These are phyloP conservation scores for Hyaloperonospora arabidopsidis DNA, from an alignment of 352 stramenopile genomes.

Conservation along the genomic window DNA sequence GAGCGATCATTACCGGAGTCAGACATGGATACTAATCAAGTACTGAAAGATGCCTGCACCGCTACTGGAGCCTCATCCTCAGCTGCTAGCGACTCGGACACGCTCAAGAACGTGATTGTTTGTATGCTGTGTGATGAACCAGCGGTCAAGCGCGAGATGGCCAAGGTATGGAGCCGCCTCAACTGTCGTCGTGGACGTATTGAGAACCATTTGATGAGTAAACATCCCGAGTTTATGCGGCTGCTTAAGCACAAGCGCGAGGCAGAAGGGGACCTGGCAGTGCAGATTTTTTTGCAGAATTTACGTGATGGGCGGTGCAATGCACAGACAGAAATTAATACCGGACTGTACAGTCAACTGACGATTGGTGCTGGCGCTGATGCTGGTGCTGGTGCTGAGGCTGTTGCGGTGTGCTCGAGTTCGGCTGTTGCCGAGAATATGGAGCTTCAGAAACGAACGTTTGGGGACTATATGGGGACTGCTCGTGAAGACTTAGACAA, in stretches of 20 bases:
- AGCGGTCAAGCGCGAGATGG: slow-evolving; percentile 41
- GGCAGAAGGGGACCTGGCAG: slow-evolving; percentile 51
- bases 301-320: slow-evolving; percentile 67
- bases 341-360: slow-evolving; percentile 50
- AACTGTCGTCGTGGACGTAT: slow-evolving; percentile 72
- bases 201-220: slow-evolving; percentile 73
- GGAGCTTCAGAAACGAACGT: slow-evolving; percentile 26
- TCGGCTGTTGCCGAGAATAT: slow-evolving; percentile 2
- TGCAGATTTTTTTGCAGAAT: slow-evolving; percentile 72
- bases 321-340: slow-evolving; percentile 56
- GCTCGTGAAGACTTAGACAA: slow-evolving; percentile 19
- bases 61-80: slow-evolving; percentile 9
- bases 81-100: slow-evolving; percentile 11
- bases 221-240: slow-evolving; percentile 76
- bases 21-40: slow-evolving; percentile 23
- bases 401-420: slow-evolving; percentile 5
- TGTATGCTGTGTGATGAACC: slow-evolving; percentile 77
- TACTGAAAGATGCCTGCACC: slow-evolving; percentile 18
- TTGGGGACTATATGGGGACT: slow-evolving; percentile 23
- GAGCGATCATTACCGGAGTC: slow-evolving; percentile 50
- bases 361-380: not conserved
- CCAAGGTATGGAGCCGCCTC: slow-evolving; percentile 64
- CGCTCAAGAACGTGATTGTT: slow-evolving; percentile 46
- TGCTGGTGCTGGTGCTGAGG: not conserved
- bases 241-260: slow-evolving; percentile 74